Conservation (phyloP, 495 filamentous ascomycete genomes). For the Trichoderma orchidacearum region DNA sequence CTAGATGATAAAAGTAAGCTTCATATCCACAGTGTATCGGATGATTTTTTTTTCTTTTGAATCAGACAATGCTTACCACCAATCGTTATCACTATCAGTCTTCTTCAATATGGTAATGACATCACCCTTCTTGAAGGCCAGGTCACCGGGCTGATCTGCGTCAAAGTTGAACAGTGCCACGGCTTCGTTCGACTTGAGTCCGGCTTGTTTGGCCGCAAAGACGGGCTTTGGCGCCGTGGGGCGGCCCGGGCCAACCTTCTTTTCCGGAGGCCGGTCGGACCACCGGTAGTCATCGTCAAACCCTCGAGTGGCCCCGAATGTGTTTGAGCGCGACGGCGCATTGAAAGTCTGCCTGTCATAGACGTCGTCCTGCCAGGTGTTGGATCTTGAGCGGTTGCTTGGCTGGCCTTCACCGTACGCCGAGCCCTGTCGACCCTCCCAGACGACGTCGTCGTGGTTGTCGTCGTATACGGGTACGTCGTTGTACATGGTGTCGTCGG, state of each 20-base stretch:
- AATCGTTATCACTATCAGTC: slow-evolving; percentile 82
- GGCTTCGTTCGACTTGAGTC: slow-evolving; percentile 68
- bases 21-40: background rate
- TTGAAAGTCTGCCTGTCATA: slow-evolving; percentile 54
- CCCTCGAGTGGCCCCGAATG: slow-evolving; percentile 10
- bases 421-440: slow-evolving; percentile 66
- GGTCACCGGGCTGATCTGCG: slow-evolving; percentile 80
- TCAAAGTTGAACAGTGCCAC: slow-evolving; percentile 88
- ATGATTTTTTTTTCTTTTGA: too few relatives aligned
- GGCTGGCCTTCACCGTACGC: slow-evolving; percentile 64
- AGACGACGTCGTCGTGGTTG: slow-evolving; percentile 78
- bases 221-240: slow-evolving; percentile 82
- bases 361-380: slow-evolving; percentile 80
- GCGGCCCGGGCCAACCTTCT: slow-evolving; percentile 39
- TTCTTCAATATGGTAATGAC: slow-evolving; percentile 94
- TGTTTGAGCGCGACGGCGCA: slow-evolving; percentile 32
- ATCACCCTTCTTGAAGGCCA: slow-evolving; percentile 95
- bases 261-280: slow-evolving; percentile 39
- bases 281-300: slow-evolving; percentile 43
- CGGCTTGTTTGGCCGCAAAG: slow-evolving; percentile 48
- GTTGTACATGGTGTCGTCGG: slow-evolving; percentile 66
- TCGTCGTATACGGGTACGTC: slow-evolving; percentile 89
- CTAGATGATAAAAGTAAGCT: slow-evolving; percentile 14
- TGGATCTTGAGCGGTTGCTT: slow-evolving; percentile 44
- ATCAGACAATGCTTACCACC: slow-evolving; percentile 67